phyloP scores from a whole-genome alignment of 2,329 filamentous ascomycete genomes.

The Ophiostoma montium region DNA sequence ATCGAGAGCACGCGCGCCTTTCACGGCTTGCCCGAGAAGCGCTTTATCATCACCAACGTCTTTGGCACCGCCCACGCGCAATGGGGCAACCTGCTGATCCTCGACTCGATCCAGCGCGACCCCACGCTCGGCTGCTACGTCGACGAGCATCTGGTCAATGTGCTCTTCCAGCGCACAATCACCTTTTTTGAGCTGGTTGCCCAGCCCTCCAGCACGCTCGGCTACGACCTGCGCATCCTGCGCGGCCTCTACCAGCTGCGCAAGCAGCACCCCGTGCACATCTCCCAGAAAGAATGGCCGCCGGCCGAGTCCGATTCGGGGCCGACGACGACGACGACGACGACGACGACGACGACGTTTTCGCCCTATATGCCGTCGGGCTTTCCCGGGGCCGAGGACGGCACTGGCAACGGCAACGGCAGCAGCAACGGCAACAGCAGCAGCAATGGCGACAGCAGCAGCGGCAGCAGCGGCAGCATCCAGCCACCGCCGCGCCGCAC shows the following conservation, averaged over 20 bases:
- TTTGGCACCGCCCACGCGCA: constrained; percentile 96
- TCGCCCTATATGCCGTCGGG: no score
- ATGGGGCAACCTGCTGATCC: constrained; percentile 91
- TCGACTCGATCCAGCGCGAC: constrained; percentile 67
- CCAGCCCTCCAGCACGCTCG: constrained; percentile 60
- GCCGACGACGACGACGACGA: neutral
- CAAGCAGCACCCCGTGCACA: neutral
- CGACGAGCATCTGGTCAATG: constrained; percentile 36
- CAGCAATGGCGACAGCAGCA: neutral
- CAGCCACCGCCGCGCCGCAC: neutral
- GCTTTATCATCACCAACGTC: constrained; percentile 84
- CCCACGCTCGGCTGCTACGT: constrained; percentile 45
- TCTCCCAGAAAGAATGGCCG: neutral
- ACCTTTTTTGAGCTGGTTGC: constrained; percentile 56
- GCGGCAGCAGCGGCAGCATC: neutral
- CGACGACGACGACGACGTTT: no score
- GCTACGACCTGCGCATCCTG: constrained; percentile 62
- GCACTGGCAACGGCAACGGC: no score
- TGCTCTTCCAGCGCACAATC: constrained; percentile 60
- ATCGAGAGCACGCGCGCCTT: constrained; percentile 80
- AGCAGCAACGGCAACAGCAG: neutral
- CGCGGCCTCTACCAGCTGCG: constrained; percentile 27
- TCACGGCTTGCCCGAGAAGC: constrained; percentile 43
- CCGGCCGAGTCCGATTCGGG: neutral
- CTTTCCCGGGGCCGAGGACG: no score